Base-by-base conservation (phyloP, 2,329 filamentous ascomycete genomes). In the Coniochaeta hoffmannii region DNA sequence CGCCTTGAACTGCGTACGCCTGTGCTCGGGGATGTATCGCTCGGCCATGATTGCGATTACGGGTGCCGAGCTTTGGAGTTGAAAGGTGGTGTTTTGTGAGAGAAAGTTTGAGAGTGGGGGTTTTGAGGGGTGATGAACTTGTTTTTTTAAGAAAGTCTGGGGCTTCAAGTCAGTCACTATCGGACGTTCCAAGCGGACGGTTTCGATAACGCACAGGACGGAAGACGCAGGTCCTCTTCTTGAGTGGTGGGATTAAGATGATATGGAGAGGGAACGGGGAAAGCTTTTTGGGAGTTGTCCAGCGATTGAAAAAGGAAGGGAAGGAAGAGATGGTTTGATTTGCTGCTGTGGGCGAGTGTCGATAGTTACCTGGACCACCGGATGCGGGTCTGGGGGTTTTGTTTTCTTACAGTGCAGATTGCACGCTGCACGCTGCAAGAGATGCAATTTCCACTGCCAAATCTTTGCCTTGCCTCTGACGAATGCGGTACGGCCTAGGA, bases 11-110 rank as follows among this genome's bases (percentile, higher is more conserved):
- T 96, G 92, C 63, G 90, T 97, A 71, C 94, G 92, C 74, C 94
- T 91, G 81, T 99, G 94, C 80, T 99, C 94, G 73, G 94, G 94
- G 70, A 99, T 99, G 80, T 97, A 99, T 69, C 94, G 90, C 75
- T 99, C 94, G 74, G 94, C 89, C 94, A 99, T 99, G 77, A 67
- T 86, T 73, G 71, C 71, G 70, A 70, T 55, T 53, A 15, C 19
- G 28, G 58, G 55, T 55, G 54, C 28, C 54, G n/a, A n/a, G 38
- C 32, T 55, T 51, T 55, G 24, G 44, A 22, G 30, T 41, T 44
- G 31, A 44, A 49, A 53, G 44, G 30, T 53, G 44, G 22, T 41
- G 54, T 54, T 6, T 14, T 46, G n/a, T n/a, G 24, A n/a, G 49
- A 50, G 38, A 54, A 41, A 50, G 26, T 12, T 51, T 50, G 46